Base-by-base conservation (phyloP, 805 yeast species). In the Starmerella khaoyaiensis region DNA sequence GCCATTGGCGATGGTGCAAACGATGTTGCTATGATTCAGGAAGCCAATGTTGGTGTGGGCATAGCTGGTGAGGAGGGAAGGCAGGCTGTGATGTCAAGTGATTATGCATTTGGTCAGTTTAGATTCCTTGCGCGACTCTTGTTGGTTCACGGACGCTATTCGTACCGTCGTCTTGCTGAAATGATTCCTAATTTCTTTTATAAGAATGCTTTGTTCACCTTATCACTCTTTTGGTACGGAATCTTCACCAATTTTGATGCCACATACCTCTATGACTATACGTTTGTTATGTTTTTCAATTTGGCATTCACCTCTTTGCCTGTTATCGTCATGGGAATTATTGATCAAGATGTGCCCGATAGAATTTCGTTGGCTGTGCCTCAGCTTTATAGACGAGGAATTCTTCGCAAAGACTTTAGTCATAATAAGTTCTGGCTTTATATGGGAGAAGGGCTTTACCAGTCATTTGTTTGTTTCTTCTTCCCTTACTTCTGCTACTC, bases 31-130 rank as follows among this genome's bases (percentile, higher is more conserved):
- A 79, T 79, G 93, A 80, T 79, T 44, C 93, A 80, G 53, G 78
- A 80, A 21, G 87, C 93, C 4, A 76, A 80, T 55, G 76, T 79
- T 17, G 93, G 93, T 41, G 74, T 79, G 26, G 93, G 93, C 44
- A 80, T 79, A 50, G 87, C 86, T 3, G 93, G 93, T 46, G 87
- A 77, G 51, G 93, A 79, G 59, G 93, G 93, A 38, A 60, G 93
- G 32, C 87, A 79, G 52, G 93, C 93, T 2, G 90, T 74, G 5
- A 79, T 79, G 93, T 74, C 83, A 1, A 74, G 87, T 0, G 93
- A 79, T 59, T 80, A 78, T 56, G 87, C 84, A 2, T 63, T 79
- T 52, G 93, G 86, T 4, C 87, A 80, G 55, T 79, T 79, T 62
- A 58, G 83, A 44, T 80, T 65, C 57, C 58, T 79, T 45, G 67